Evolutionary conservation across 2,329 filamentous ascomycete species (phyloP), one percentile per base, ranked within the genome.

Genomic region (Pseudocercospora fijiensis): DNA sequence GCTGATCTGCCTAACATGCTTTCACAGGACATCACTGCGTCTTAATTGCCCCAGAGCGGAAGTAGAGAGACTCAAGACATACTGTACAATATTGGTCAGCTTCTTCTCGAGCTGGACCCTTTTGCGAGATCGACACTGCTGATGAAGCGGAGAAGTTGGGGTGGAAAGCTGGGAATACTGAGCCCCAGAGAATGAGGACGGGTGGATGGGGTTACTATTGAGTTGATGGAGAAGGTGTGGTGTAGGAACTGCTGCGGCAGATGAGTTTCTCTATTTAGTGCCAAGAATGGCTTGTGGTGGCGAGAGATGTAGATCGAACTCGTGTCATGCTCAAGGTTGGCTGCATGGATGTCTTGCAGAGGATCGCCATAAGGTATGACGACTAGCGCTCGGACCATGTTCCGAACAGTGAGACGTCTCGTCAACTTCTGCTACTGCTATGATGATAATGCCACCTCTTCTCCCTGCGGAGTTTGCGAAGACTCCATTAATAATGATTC

Each of bases 221-320:
- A 65, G 57, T 52, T 62, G 33, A 30, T 62, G 51, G 63, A 62
- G 56, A 65, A 62, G 33, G 11, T 60, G 45, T 24, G 53, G 3
- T 7, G 43, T 10, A 2, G 43, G 20, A 11, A n/a, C 10, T 5
- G 30, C 9, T 33, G 30, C 16, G 13, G 33, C n/a, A 33, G 30
- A 33, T 33, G 30, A 13, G 1, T 33, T 10, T n/a, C n/a, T n/a
- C 8, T 30, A 10, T 5, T 10, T 30, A 30, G 8, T 7, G 28
- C 28, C 3, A 30, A 30, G 28, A 30, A 4, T 10, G 28, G 28
- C 4, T 30, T 7, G 28, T 9, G 11, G 8, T 30, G 11, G 28
- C 8, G 11, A 30, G 28, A 7, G 11, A 10, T 30, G 7, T 30
- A 30, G 3, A 30, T 30, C 7, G 2, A 30, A 30, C 33, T 37